phyloP scores from a whole-genome alignment of 2,329 filamentous ascomycete genomes.

The Myriosclerotinia scirpicola region DNA sequence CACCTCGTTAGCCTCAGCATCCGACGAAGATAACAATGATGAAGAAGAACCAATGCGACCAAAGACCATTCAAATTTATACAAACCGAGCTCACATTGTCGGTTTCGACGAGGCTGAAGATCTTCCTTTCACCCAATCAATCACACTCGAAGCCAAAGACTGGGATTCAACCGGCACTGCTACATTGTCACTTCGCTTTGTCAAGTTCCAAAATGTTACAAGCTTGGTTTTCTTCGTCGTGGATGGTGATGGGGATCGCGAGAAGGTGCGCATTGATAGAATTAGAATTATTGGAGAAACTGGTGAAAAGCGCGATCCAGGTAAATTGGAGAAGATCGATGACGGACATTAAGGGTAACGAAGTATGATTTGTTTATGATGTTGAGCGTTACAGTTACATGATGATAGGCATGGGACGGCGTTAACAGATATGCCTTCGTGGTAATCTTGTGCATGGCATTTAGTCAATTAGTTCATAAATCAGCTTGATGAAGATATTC shows the following conservation, averaged over 20 bases:
- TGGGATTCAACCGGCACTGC: slow-evolving; percentile 81
- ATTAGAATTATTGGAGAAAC: slow-evolving; percentile 81
- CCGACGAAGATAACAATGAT: slow-evolving; percentile 65
- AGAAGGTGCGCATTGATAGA: slow-evolving; percentile 82
- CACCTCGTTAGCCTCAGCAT: slow-evolving; percentile 70
- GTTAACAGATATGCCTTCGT: slow-evolving; percentile 28
- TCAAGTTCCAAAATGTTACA: slow-evolving; percentile 95
- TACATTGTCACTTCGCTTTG: slow-evolving; percentile 75
- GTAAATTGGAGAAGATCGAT: slow-evolving; percentile 92
- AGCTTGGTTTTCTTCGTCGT: slow-evolving; percentile 86
- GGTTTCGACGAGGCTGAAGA: slow-evolving; percentile 95
- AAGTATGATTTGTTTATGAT: slow-evolving; percentile 23
- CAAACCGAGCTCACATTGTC: slow-evolving; percentile 84
- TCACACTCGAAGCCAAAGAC: slow-evolving; percentile 71
- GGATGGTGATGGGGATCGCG: slow-evolving; percentile 77
- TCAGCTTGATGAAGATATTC: background rate
- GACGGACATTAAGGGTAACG: slow-evolving; percentile 62
- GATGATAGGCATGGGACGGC: slow-evolving; percentile 27
- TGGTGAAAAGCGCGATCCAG: slow-evolving; percentile 89
- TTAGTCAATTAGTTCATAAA: background rate
- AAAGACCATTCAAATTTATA: slow-evolving; percentile 79
- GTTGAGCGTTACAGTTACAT: slow-evolving; percentile 14
- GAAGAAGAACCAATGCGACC: slow-evolving; percentile 80
- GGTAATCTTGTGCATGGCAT: slow-evolving; percentile 18
- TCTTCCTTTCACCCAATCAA: slow-evolving; percentile 73